Conservation (phyloP, 495 filamentous ascomycete species). For the Daldinia grandis region DNA sequence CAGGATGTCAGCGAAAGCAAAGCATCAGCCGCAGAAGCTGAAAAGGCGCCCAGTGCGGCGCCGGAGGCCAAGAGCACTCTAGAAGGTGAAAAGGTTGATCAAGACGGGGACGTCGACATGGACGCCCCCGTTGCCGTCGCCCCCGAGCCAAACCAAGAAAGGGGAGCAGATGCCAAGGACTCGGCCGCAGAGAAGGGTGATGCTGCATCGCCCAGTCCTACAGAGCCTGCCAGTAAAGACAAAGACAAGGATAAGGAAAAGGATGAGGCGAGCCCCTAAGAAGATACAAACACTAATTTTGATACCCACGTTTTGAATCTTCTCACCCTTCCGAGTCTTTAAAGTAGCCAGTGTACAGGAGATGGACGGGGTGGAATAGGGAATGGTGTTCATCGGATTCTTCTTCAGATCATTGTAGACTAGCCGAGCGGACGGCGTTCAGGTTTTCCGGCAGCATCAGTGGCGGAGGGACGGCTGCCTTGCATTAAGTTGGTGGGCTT, state of each 20-base stretch:
- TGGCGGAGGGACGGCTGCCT: neutral
- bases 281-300: neutral
- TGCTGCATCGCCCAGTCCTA: neutral
- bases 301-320: slow-evolving; percentile 3
- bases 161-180: slow-evolving; percentile 19
- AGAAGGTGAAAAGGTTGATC: slow-evolving; percentile 29
- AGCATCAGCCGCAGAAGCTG: slow-evolving; percentile 19
- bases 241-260: neutral
- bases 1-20: slow-evolving; percentile 36
- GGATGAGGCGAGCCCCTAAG: neutral
- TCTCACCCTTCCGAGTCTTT: neutral
- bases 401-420: neutral
- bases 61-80: slow-evolving; percentile 17
- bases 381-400: slow-evolving; percentile 1
- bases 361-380: neutral
- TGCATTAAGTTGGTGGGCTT: neutral
- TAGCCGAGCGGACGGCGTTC: slow-evolving; percentile 12
- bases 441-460: slow-evolving; percentile 3
- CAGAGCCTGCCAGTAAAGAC: slow-evolving; percentile 1
- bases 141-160: slow-evolving; percentile 15
- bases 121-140: slow-evolving; percentile 16
- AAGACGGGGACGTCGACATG: slow-evolving; percentile 46
- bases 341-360: neutral
- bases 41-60: slow-evolving; percentile 19
- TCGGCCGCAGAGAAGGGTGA: slow-evolving; percentile 14